Conservation (phyloP, 306 rosid species). For the Carpinus fangiana region DNA sequence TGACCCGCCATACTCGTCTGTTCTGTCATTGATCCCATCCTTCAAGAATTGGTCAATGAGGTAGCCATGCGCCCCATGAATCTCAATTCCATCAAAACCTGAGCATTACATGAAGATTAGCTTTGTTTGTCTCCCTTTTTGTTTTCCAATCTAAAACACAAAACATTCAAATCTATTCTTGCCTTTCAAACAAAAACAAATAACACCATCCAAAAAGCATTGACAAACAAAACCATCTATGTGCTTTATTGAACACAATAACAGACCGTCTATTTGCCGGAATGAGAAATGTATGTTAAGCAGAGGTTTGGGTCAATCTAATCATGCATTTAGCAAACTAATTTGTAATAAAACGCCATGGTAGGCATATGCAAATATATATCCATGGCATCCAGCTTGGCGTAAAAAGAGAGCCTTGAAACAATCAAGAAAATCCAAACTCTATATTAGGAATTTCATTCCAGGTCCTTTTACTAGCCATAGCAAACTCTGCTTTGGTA, state of each 20-base stretch:
- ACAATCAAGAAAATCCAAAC: neutral
- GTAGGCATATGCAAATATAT: neutral
- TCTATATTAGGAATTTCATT: neutral
- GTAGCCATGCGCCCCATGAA: constrained; percentile 93
- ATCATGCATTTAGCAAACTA: neutral
- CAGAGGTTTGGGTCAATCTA: too few relatives aligned
- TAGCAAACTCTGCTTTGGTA: constrained; percentile 13
- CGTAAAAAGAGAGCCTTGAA: neutral
- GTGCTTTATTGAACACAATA: neutral
- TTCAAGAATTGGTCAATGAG: constrained; percentile 55
- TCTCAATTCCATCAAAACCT: constrained; percentile 95
- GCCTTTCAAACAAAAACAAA: too few relatives aligned
- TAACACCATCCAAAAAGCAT: neutral
- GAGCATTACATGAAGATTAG: neutral
- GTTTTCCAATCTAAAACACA: too few relatives aligned
- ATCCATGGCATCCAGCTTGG: constrained; percentile 1
- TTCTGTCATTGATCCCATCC: constrained; percentile 51
- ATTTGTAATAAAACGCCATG: neutral
- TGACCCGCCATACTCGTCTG: constrained; percentile 73
- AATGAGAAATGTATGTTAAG: neutral
- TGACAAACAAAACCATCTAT: too few relatives aligned
- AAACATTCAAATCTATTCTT: too few relatives aligned
- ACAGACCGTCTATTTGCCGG: neutral
- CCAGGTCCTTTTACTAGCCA: neutral
- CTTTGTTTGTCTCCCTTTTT: too few relatives aligned